A percentile compares a stretch with the other conserved stretches of the same genome.
Evolutionary conservation across 208 protist species (phyloP).

Genomic region (Leptomonas pyrrhocoris): DNA sequence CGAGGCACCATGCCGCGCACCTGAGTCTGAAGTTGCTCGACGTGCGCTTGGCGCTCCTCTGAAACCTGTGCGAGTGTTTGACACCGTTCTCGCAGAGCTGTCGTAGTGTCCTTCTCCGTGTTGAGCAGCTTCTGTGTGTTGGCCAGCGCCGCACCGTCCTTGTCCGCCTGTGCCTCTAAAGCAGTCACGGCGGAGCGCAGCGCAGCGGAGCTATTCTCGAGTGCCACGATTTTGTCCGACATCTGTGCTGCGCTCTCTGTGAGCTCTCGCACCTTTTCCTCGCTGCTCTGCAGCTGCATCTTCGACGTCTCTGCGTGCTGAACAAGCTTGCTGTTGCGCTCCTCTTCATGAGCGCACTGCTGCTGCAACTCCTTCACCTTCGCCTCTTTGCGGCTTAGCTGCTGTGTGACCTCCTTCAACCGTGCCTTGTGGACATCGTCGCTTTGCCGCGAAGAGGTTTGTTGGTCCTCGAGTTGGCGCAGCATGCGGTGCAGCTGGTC

Average conservation of each 20-base stretch:
- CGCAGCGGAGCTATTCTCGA: background rate
- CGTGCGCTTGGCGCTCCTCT: slow-evolving; percentile 15
- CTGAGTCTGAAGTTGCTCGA: slow-evolving; percentile 22
- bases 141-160: background rate
- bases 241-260: background rate
- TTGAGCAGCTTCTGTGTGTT: background rate
- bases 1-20: slow-evolving; percentile 26
- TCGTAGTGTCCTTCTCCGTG: background rate
- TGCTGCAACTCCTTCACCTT: slow-evolving; percentile 34
- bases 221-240: background rate
- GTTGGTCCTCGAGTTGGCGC: slow-evolving; percentile 49
- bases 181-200: slow-evolving; percentile 9
- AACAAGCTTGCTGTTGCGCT: slow-evolving; percentile 42
- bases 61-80: slow-evolving; percentile 1
- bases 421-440: slow-evolving; percentile 37
- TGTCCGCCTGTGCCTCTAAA: background rate
- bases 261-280: background rate
- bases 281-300: slow-evolving; percentile 26
- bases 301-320: slow-evolving; percentile 43
- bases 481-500: slow-evolving; percentile 68
- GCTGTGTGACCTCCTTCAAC: slow-evolving; percentile 16
- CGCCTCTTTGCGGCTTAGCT: slow-evolving; percentile 29
- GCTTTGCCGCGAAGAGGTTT: slow-evolving; percentile 28
- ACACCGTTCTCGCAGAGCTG: slow-evolving; percentile 6
- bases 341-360: slow-evolving; percentile 31